These are phyloP conservation scores for Phytopythium boreale DNA, from an alignment of 352 stramenopile species.

Conservation along the genomic window DNA sequence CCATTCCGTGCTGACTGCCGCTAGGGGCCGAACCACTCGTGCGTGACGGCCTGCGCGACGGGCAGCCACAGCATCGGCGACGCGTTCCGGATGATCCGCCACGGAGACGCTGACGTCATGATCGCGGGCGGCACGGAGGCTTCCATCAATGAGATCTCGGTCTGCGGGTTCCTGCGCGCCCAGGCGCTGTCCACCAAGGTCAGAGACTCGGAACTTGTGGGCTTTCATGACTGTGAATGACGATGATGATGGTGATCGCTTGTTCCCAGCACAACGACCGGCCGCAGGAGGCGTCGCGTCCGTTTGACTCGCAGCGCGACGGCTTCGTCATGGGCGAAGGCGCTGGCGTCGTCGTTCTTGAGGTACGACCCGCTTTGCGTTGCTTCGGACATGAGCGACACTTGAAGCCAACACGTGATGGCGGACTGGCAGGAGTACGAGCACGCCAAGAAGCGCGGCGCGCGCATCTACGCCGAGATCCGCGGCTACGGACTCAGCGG, in stretches of 20 bases:
- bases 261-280: constrained; percentile 90
- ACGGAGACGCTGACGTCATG: constrained; percentile 93
- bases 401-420: not conserved
- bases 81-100: constrained; percentile 86
- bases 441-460: constrained; percentile 90
- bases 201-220: not conserved
- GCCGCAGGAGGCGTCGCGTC: constrained; percentile 86
- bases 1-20: not conserved
- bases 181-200: constrained; percentile 93
- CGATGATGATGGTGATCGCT: not conserved
- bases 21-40: constrained; percentile 95
- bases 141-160: constrained; percentile 90
- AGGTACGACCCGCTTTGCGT: constrained; percentile 19
- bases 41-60: constrained; percentile 96
- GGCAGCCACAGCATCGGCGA: constrained; percentile 97
- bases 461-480: constrained; percentile 94
- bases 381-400: not conserved
- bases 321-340: constrained; percentile 97
- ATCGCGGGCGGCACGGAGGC: constrained; percentile 95
- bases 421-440: constrained; percentile 67
- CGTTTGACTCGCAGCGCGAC: constrained; percentile 94
- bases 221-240: not conserved
- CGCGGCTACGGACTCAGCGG: constrained; percentile 93
- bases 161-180: constrained; percentile 95
- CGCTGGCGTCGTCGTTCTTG: constrained; percentile 61